Conservation (phyloP, 2,329 filamentous ascomycete genomes). For the Scytalidium lignicola region DNA sequence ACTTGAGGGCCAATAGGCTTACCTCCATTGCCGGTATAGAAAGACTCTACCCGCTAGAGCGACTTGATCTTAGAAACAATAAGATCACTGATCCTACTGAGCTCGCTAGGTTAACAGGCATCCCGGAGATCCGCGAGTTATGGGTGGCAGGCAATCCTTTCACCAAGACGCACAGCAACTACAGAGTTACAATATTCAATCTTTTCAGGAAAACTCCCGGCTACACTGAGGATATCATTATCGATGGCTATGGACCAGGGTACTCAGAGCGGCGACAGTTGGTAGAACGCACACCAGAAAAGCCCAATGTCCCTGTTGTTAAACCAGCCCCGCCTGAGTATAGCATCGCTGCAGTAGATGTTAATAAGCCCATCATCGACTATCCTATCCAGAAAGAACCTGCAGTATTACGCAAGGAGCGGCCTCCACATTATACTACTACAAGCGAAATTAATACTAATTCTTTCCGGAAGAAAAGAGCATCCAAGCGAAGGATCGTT, state of each 20-base stretch:
- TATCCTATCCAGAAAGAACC: slow-evolving; percentile 46
- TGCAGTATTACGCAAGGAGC: slow-evolving; percentile 54
- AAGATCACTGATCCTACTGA: slow-evolving; percentile 85
- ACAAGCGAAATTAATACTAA: slow-evolving; percentile 54
- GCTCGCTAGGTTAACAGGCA: slow-evolving; percentile 79
- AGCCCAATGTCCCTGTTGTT: slow-evolving; percentile 71
- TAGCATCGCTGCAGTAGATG: slow-evolving; percentile 52
- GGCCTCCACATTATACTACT: slow-evolving; percentile 42
- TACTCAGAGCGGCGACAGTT: slow-evolving; percentile 82
- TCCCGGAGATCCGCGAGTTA: slow-evolving; percentile 87
- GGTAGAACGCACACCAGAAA: slow-evolving; percentile 73
- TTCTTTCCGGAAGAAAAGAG: slow-evolving; percentile 55
- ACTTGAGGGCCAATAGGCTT: slow-evolving; percentile 83
- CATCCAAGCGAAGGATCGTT: slow-evolving; percentile 58
- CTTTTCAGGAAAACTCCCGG: slow-evolving; percentile 87
- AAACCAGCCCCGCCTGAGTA: slow-evolving; percentile 61
- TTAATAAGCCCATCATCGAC: slow-evolving; percentile 62
- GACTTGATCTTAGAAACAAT: slow-evolving; percentile 89
- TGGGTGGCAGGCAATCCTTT: slow-evolving; percentile 94
- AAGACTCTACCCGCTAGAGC: slow-evolving; percentile 79
- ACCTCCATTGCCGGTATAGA: slow-evolving; percentile 86
- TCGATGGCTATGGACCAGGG: slow-evolving; percentile 79
- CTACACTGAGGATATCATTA: slow-evolving; percentile 83
- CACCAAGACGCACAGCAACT: slow-evolving; percentile 76
- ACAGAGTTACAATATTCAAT: slow-evolving; percentile 91